Conservation (phyloP, 2,329 filamentous ascomycete genomes). For the Epichloe baconii region DNA sequence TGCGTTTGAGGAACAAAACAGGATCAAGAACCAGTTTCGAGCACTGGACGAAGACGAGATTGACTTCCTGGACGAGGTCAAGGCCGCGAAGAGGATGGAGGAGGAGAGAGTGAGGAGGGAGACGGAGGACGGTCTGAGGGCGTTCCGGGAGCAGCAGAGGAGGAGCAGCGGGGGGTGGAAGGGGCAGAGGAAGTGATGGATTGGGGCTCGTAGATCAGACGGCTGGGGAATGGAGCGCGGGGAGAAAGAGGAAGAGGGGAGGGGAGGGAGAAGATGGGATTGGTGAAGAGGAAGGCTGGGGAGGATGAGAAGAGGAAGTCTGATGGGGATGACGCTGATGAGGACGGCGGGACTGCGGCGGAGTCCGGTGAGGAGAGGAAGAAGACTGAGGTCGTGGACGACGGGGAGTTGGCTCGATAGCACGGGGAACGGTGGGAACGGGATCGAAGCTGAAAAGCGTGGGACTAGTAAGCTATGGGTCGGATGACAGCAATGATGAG, state of each 20-base stretch:
- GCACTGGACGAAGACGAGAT: constrained; percentile 68
- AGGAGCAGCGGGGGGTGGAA: constrained; percentile 19
- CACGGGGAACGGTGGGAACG: neutral
- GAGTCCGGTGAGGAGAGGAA: constrained; percentile 4
- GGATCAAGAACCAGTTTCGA: constrained; percentile 64
- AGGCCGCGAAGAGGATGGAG: constrained; percentile 33
- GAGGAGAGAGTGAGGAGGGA: constrained; percentile 42
- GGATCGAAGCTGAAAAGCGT: constrained; percentile 14
- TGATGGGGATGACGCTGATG: neutral
- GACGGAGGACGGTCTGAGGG: constrained; percentile 41
- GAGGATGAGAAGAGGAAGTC: constrained; percentile 3
- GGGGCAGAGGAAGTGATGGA: constrained; percentile 24
- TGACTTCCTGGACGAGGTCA: constrained; percentile 55
- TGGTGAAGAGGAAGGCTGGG: constrained; percentile 3
- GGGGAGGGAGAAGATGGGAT: constrained; percentile 4
- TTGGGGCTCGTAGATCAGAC: constrained; percentile 9
- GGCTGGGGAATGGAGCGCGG: constrained; percentile 4
- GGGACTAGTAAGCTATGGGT: constrained; percentile 42
- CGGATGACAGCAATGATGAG: constrained; percentile 34
- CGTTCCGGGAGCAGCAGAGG: constrained; percentile 41
- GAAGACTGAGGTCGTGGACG: constrained; percentile 5
- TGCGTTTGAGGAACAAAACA: constrained; percentile 62
- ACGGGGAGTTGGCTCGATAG: neutral
- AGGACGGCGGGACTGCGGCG: too few relatives aligned
- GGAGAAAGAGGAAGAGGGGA: constrained; percentile 18